Percentiles rank a stretch among this genome's conserved stretches.
phyloP scores from a whole-genome alignment of 345 rosid species.

The Xanthoceras sorbifolium region DNA sequence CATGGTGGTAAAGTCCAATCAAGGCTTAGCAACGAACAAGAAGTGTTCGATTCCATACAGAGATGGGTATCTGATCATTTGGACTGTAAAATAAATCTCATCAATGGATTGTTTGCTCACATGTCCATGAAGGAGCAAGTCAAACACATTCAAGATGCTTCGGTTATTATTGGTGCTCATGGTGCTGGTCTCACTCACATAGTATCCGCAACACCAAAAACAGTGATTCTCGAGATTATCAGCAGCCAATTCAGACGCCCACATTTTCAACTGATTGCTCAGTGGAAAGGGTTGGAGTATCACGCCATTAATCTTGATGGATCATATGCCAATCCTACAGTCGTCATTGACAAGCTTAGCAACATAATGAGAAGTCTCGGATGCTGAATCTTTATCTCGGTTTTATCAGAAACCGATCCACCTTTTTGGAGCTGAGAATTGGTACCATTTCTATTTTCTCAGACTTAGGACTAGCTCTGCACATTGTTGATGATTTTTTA shows the following conservation, averaged over 20 bases:
- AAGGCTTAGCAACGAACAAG: constrained; percentile 81
- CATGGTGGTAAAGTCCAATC: constrained; percentile 81
- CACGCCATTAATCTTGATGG: constrained; percentile 73
- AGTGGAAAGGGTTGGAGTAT: constrained; percentile 94
- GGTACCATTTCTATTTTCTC: no score
- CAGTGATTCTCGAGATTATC: constrained; percentile 80
- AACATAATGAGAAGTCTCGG: constrained; percentile 54
- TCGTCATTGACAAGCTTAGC: constrained; percentile 53
- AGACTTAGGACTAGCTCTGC: no score
- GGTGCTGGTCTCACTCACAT: constrained; percentile 97
- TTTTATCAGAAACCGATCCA: neutral
- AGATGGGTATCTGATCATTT: constrained; percentile 60
- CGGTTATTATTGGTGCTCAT: constrained; percentile 91
- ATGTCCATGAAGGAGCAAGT: constrained; percentile 93
- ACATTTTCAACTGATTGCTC: constrained; percentile 76
- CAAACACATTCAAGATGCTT: constrained; percentile 85
- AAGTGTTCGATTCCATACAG: constrained; percentile 65
- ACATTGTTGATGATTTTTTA: no score
- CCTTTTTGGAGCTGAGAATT: neutral
- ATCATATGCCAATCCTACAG: constrained; percentile 56
- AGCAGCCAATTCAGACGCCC: constrained; percentile 68
- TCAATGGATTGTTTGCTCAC: constrained; percentile 88
- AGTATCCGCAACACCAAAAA: constrained; percentile 78
- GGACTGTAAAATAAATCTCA: constrained; percentile 66
- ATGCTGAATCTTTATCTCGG: constrained; percentile 42